Evolutionary conservation across 352 stramenopile species (phyloP).

Genomic region (Phytophthora cryptogea): DNA sequence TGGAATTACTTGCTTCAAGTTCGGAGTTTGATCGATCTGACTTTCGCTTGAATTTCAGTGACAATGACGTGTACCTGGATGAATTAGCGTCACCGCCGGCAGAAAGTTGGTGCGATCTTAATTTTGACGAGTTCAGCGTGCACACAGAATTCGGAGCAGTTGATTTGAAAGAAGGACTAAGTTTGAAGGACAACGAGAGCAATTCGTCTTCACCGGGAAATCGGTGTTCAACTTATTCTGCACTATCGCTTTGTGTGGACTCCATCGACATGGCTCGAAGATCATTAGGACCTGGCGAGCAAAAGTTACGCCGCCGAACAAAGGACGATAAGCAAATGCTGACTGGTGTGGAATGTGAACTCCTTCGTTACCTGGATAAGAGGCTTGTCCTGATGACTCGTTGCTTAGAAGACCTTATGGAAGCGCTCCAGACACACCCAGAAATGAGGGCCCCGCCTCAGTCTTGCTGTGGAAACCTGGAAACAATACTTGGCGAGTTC

Average conservation of each 20-base stretch:
- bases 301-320: slow-evolving; percentile 19
- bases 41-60: not conserved
- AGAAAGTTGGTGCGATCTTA: slow-evolving; percentile 4
- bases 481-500: slow-evolving; percentile 57
- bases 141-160: not conserved
- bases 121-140: slow-evolving; percentile 5
- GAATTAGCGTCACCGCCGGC: slow-evolving; percentile 3
- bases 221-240: slow-evolving; percentile 1
- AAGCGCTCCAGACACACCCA: not conserved
- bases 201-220: not conserved
- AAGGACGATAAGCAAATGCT: not conserved
- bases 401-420: slow-evolving; percentile 22
- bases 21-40: slow-evolving; percentile 30
- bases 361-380: slow-evolving; percentile 41
- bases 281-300: slow-evolving; percentile 40
- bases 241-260: slow-evolving; percentile 44
- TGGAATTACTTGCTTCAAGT: slow-evolving; percentile 32
- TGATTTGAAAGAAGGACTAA: not conserved
- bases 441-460: not conserved
- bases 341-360: slow-evolving; percentile 42
- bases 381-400: slow-evolving; percentile 28
- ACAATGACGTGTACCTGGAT: slow-evolving; percentile 1
- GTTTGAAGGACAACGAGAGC: not conserved
- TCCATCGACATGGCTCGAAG: slow-evolving; percentile 52
- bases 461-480: slow-evolving; percentile 27